These are phyloP conservation scores for Neltuma alba DNA, from an alignment of 306 rosid species.

Conservation along the genomic window DNA sequence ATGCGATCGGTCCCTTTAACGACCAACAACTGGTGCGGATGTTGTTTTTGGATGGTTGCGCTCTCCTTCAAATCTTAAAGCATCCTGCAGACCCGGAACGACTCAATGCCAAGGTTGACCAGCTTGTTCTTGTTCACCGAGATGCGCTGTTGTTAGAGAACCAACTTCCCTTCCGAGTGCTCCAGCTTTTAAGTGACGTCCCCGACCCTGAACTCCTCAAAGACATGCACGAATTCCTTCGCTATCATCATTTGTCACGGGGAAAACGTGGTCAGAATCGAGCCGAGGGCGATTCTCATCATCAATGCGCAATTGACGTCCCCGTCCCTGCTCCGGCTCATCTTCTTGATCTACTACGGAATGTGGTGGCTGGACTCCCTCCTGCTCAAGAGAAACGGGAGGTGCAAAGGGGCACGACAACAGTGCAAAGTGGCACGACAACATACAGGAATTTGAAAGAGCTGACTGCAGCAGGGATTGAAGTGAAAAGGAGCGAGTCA, in stretches of 20 bases:
- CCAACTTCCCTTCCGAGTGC: not conserved
- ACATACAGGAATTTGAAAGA: not conserved
- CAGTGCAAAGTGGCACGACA: not conserved
- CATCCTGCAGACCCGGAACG: not conserved
- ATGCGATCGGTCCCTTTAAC: not conserved
- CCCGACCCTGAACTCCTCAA: fast-evolving
- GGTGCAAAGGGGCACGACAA: no score
- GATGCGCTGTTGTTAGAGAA: not conserved
- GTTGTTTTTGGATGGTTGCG: not conserved
- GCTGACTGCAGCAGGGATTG: not conserved
- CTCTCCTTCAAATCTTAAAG: not conserved
- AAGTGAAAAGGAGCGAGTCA: not conserved
- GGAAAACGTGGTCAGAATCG: not conserved
- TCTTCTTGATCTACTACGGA: not conserved
- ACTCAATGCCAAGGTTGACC: not conserved
- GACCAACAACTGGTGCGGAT: not conserved
- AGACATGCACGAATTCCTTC: not conserved
- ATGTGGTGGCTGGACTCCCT: not conserved
- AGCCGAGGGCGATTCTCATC: no score
- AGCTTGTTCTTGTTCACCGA: not conserved
- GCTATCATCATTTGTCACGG: not conserved
- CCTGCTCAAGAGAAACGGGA: not conserved
- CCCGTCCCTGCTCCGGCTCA: not conserved
- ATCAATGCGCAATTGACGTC: not conserved
- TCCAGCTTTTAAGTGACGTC: not conserved